Base-by-base conservation (phyloP, 1,284 basidiomycete species). In the Anthracocystis setariae region DNA sequence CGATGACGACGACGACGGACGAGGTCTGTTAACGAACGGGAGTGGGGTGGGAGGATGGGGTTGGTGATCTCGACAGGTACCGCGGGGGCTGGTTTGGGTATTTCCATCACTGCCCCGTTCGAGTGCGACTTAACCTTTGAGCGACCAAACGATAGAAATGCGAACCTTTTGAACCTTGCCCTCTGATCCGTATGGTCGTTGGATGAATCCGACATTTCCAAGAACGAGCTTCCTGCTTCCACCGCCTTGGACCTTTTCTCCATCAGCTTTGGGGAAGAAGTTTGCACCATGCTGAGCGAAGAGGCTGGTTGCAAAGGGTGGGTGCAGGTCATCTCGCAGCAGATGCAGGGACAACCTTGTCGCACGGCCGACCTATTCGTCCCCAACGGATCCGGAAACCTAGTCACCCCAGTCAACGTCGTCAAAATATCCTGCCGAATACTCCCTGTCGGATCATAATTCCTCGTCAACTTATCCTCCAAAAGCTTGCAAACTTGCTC, bases 291-390 rank as follows among this genome's bases (percentile, higher is more conserved):
- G n/a, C n/a, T n/a, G n/a, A n/a, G n/a, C n/a, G n/a, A n/a, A n/a
- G n/a, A n/a, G 1, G 27, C 20, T 32, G 18, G 32, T 32, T 25
- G 21, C 12, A 59, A 32, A 1, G 60, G 66, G 5, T 17, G 23
- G 3, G 5, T 12, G 10, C 68, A 66, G 0, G 63, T 63, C 23
- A 56, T 20, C 27, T 58, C 55, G 18, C 69, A 66, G 46, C 69
- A 72, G 2, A 72, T 55, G 13, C 69, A 72, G 4, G 69, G 59
- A 44, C 69, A 72, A 18, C 29, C 15, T 9, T 29, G 45, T 33
- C 47, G 32, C 12, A 20, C 42, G 20, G 20, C 38, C 21, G 15
- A n/a, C 13, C 27, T 29, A n/a, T 50, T 54, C 1, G 46, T 60
- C 9, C 55, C 50, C 2, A 32, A 21, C 2, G 68, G 68, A 38